phyloP scores from a whole-genome alignment of 1,284 basidiomycete species.

The Cutaneotrichosporon arboriforme region DNA sequence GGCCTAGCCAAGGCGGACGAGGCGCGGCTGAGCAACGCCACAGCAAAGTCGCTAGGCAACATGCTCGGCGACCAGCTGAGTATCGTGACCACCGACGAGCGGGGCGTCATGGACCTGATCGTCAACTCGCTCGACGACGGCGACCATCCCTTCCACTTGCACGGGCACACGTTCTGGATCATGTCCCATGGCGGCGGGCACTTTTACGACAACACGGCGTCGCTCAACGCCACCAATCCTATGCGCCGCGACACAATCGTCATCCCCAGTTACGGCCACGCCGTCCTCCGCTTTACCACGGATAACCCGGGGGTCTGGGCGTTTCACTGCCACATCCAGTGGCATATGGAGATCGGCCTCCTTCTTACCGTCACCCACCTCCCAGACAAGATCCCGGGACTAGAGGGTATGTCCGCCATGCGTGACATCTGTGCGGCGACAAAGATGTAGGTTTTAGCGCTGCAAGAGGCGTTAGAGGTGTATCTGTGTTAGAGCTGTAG shows the following conservation, averaged over 20 bases:
- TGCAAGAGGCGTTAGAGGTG: too few species aligned
- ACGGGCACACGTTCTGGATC: conserved; percentile 30
- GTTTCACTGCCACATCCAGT: conserved; percentile 30
- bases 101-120: conserved; percentile 23
- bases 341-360: conserved; percentile 23
- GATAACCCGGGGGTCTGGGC: conserved; percentile 28
- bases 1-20: background rate
- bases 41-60: background rate
- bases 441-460: too few species aligned
- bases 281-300: conserved; percentile 24
- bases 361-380: conserved; percentile 13
- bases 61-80: conserved; percentile 17
- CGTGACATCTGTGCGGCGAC: too few species aligned
- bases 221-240: conserved; percentile 21
- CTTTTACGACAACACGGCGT: conserved; percentile 9
- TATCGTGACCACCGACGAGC: conserved; percentile 6
- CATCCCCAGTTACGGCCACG: conserved; percentile 21
- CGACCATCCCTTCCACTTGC: conserved; percentile 32
- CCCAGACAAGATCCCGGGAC: conserved; percentile 8
- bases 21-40: background rate
- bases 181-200: conserved; percentile 13
- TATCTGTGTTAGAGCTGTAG: too few species aligned
- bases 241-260: conserved; percentile 30
- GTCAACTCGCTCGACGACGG: conserved; percentile 28
- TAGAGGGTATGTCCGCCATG: too few species aligned